phyloP scores from a whole-genome alignment of 1,284 basidiomycete species.

The Heterobasidion parviporum region DNA sequence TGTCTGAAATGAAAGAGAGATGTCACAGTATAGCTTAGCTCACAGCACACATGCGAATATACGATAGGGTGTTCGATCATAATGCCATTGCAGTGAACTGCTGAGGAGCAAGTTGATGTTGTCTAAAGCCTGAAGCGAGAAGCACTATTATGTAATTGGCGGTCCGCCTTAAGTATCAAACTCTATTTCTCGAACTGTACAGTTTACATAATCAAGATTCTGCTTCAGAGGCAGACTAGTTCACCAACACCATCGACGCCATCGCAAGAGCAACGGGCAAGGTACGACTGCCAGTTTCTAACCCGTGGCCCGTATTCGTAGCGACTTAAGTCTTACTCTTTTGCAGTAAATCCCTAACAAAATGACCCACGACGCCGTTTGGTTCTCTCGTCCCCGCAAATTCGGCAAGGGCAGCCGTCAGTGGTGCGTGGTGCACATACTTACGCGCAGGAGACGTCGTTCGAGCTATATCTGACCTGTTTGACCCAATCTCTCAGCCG shows the following conservation, averaged over 20 bases:
- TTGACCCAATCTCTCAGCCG: conserved; percentile 47
- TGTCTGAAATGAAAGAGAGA: not conserved
- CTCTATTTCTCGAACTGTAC: conserved; percentile 5
- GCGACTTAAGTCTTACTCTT: not conserved
- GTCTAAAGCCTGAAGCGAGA: not conserved
- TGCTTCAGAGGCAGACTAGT: not conserved
- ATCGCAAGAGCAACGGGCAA: conserved; percentile 1
- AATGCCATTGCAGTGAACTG: too few species aligned
- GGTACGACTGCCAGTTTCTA: not conserved
- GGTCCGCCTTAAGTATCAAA: not conserved
- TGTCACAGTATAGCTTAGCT: not conserved
- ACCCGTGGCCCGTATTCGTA: not conserved
- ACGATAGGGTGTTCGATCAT: too few species aligned
- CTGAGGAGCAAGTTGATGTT: not conserved
- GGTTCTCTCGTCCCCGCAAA: conserved; percentile 91
- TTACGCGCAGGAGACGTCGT: not conserved
- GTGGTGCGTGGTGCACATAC: conserved; percentile 47
- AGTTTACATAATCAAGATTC: conserved; percentile 7
- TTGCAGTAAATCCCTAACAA: conserved; percentile 21
- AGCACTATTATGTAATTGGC: not conserved
- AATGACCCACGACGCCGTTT: conserved; percentile 90
- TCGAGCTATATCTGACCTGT: not conserved
- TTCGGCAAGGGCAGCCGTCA: conserved; percentile 93
- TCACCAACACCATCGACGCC: not conserved
- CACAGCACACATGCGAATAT: too few species aligned